Percentiles rank a stretch among this genome's conserved stretches.
Conservation (phyloP, 345 rosid genomes). For the Clausena lansium region DNA sequence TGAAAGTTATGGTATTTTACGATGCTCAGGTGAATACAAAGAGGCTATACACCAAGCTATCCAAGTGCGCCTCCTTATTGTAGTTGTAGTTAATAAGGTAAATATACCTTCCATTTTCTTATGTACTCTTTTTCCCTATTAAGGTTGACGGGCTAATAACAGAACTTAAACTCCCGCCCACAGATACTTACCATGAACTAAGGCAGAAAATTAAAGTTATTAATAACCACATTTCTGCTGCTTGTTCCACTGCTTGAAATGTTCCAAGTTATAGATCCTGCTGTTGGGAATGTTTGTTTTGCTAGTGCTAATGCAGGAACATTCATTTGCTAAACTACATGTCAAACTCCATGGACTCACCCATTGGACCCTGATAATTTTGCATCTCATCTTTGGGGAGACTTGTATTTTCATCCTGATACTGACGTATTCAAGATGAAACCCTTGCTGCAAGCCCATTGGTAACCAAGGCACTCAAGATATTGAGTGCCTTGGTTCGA, state of each 20-base stretch:
- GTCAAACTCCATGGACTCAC: constrained; percentile 82
- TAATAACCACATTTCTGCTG: constrained; percentile 83
- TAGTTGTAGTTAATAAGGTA: constrained; percentile 94
- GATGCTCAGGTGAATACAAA: constrained; percentile 78
- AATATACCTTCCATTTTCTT: not conserved
- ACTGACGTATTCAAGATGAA: constrained; percentile 64
- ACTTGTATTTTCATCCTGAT: constrained; percentile 76
- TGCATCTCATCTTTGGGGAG: constrained; percentile 98
- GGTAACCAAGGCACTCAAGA: too few species aligned
- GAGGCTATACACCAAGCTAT: constrained; percentile 97
- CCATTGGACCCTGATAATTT: constrained; percentile 85
- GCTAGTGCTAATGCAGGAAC: constrained; percentile 92
- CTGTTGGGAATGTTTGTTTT: constrained; percentile 92
- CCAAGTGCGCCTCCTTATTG: constrained; percentile 88
- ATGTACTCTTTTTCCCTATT: constrained; percentile 8
- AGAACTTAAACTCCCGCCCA: constrained; percentile 93
- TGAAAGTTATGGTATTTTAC: constrained; percentile 2
- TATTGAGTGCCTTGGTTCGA: too few species aligned
- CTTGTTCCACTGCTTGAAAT: constrained; percentile 84
- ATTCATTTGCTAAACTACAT: constrained; percentile 90
- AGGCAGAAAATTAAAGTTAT: constrained; percentile 93
- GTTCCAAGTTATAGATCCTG: constrained; percentile 69
- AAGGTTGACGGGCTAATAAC: constrained; percentile 97
- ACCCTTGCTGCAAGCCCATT: too few species aligned
- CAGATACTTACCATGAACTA: constrained; percentile 95